Evolutionary conservation across 2,329 filamentous ascomycete genomes (phyloP).

Genomic region (Capronia epimyces): DNA sequence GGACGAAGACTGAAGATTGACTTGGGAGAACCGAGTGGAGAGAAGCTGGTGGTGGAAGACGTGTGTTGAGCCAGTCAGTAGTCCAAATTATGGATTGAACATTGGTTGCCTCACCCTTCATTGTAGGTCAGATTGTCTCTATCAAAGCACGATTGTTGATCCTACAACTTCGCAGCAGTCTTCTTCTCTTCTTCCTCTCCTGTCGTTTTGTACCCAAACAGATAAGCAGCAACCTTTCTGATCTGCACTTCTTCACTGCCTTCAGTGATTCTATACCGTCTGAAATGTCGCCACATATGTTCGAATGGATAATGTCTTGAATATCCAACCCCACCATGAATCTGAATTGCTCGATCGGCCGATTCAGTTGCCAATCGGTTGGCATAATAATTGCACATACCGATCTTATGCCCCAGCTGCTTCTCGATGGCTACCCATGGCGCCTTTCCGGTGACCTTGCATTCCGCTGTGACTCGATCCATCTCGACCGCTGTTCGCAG

Average conservation of each 20-base stretch:
- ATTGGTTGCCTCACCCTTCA: too few relatives aligned
- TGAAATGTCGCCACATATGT: constrained; percentile 61
- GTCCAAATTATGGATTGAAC: not conserved
- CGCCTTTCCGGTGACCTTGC: constrained; percentile 31
- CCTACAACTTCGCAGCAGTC: constrained; percentile 19
- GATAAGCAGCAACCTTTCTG: constrained; percentile 57
- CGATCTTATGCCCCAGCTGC: constrained; percentile 56
- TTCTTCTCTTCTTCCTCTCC: constrained; percentile 36
- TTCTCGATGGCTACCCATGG: constrained; percentile 52
- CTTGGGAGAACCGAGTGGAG: constrained; percentile 62
- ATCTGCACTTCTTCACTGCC: constrained; percentile 63
- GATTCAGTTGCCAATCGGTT: constrained; percentile 57
- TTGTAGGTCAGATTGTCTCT: too few relatives aligned
- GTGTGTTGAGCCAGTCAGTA: constrained; percentile 51
- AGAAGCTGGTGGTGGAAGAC: constrained; percentile 61
- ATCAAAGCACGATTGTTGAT: not conserved
- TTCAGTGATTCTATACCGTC: constrained; percentile 59
- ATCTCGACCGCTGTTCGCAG: constrained; percentile 58
- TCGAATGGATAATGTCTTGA: constrained; percentile 56
- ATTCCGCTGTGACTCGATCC: constrained; percentile 42
- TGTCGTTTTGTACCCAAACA: constrained; percentile 46
- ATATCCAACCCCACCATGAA: constrained; percentile 57
- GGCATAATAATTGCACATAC: constrained; percentile 63
- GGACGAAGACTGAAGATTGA: constrained; percentile 71
- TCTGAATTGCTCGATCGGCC: constrained; percentile 59